These are phyloP conservation scores for Diaporthe amygdali DNA, from an alignment of 2,329 filamentous ascomycete species.

Conservation along the genomic window DNA sequence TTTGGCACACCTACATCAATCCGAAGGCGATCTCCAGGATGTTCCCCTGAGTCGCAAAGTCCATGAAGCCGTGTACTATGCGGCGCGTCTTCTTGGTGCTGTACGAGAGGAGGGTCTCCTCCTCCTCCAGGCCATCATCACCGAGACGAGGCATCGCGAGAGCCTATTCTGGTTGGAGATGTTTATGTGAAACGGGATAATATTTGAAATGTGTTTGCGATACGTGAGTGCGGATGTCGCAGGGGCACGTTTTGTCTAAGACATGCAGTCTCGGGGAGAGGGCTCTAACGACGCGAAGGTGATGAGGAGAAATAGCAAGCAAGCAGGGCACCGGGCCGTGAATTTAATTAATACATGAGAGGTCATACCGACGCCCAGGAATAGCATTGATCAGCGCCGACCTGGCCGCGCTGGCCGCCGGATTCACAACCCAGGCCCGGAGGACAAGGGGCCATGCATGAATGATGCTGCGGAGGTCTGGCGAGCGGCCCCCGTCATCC, in stretches of 20 bases:
- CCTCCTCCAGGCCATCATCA: conserved; percentile 34
- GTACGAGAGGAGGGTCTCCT: conserved; percentile 51
- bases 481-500: too few species aligned
- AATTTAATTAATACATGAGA: conserved; percentile 1
- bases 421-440: neutral
- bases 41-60: conserved; percentile 77
- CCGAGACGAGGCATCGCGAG: conserved; percentile 35
- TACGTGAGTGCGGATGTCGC: neutral
- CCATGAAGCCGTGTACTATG: conserved; percentile 68
- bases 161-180: too few species aligned
- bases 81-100: conserved; percentile 53
- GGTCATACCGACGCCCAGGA: conserved; percentile 1
- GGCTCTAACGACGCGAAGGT: neutral
- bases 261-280: neutral
- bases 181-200: neutral
- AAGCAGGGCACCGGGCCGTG: neutral
- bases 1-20: conserved; percentile 62
- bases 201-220: neutral
- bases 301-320: neutral
- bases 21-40: conserved; percentile 79
- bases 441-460: neutral
- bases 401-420: conserved; percentile 11
- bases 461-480: neutral
- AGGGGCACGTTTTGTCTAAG: neutral
- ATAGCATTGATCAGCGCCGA: neutral